Evolutionary conservation across 176 grass and related monocot species (phyloP), one percentile per base, ranked within the genome.

Genomic region (Oryza nivara): DNA sequence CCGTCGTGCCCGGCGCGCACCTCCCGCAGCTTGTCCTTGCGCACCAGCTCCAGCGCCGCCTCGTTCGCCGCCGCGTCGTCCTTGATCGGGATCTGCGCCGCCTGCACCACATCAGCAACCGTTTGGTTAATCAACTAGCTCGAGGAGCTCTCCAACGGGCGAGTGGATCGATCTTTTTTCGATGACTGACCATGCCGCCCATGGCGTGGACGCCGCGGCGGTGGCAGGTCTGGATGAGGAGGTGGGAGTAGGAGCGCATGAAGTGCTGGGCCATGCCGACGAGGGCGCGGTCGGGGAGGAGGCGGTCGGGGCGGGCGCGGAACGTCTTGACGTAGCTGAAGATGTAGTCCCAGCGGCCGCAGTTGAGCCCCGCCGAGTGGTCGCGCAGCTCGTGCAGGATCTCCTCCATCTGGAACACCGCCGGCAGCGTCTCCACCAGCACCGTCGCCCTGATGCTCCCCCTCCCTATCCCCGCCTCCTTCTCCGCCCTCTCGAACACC

Each of bases 301-400:
- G 89, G 86, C 96, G 88, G 80, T 93, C 89, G 4, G 89, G 85
- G 49, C 92, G 93, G 0, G 76, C 87, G 11, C 89, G 93, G 91
- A 98, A 95, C 65, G 96, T 98, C 89, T 98, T 98, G 75, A 98
- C 91, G 77, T 98, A 98, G 92, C 96, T 98, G 83, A 95, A 98
- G 88, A 98, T 98, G 91, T 98, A 98, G 85, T 98, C 96, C 96
- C 96, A 98, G 26, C 96, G 86, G 1, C 96, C 96, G 83, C 96
- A 98, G 78, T 98, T 98, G 85, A 98, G 96, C 28, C 93, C 96
- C 63, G 45, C 89, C 64, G 96, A 98, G 88, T 98, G 96, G 5
- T 92, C 89, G 19, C 93, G 79, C 48, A 98, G 91, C 92, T 98
- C 96, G 77, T 95, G 84, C 5, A 98, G 91, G 75, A 98, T 95